Percentiles rank a stretch among this genome's conserved stretches.
phyloP scores from a whole-genome alignment of 2,329 filamentous ascomycete genomes.

The Sodiomyces alkalinus region DNA sequence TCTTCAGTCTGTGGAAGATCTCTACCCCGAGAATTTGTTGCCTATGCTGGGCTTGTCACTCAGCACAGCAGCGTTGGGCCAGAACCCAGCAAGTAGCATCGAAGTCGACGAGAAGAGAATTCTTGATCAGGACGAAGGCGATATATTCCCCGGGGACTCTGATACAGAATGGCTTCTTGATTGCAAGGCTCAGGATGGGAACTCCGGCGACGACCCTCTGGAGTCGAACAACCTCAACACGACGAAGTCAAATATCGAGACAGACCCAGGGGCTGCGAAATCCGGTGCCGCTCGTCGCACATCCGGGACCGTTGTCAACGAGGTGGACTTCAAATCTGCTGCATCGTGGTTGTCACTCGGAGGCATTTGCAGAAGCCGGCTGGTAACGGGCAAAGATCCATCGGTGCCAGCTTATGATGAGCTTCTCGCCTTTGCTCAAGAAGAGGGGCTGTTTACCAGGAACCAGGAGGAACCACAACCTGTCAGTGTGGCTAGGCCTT shows the following conservation, averaged over 20 bases:
- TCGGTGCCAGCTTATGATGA: constrained; percentile 20
- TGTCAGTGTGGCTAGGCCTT: neutral
- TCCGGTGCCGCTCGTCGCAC: too few species aligned
- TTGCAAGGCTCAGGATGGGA: too few species aligned
- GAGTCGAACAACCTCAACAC: too few species aligned
- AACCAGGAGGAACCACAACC: neutral
- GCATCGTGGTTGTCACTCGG: too few species aligned
- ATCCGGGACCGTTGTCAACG: too few species aligned
- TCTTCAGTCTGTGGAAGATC: constrained; percentile 71
- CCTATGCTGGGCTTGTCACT: constrained; percentile 27
- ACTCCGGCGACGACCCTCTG: too few species aligned
- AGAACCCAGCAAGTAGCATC: constrained; percentile 26
- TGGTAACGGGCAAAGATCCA: constrained; percentile 21
- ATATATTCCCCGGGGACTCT: constrained; percentile 35
- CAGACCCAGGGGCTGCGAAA: too few species aligned
- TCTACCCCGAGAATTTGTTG: constrained; percentile 55
- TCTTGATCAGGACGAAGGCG: constrained; percentile 25
- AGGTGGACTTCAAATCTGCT: too few species aligned
- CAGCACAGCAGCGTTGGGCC: constrained; percentile 13
- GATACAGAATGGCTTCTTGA: constrained; percentile 32
- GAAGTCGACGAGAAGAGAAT: constrained; percentile 52
- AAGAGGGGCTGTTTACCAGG: constrained; percentile 21
- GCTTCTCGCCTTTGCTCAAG: constrained; percentile 24
- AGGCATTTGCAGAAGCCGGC: constrained; percentile 27
- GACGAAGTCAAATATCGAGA: too few species aligned